Conservation (phyloP, 2,329 filamentous ascomycete species). For the Paraphaeosphaeria sporulosa region DNA sequence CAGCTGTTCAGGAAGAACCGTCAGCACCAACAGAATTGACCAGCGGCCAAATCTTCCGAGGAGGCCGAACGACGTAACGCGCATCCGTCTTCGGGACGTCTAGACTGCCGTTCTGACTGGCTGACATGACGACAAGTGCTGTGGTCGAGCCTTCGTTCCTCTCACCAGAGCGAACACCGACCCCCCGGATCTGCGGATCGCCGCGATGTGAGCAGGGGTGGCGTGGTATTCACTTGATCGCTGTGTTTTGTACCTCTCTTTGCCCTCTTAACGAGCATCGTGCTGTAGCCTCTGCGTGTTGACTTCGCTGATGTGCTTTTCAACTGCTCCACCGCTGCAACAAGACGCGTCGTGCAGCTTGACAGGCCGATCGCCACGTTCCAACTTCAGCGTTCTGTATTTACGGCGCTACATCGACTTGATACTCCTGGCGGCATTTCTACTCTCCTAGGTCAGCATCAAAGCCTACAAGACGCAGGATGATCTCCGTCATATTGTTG, state of each 20-base stretch:
- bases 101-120: conserved; percentile 1
- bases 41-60: background rate
- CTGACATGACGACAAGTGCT: background rate
- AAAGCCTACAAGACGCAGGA: too few species aligned
- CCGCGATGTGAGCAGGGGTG: conserved; percentile 7
- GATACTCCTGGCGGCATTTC: too few species aligned
- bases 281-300: too few species aligned
- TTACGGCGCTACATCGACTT: too few species aligned
- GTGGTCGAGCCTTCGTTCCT: background rate
- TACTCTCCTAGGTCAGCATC: too few species aligned
- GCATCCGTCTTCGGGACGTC: background rate
- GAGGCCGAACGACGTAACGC: background rate
- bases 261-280: too few species aligned
- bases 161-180: background rate
- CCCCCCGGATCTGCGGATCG: conserved; percentile 16
- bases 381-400: too few species aligned
- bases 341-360: too few species aligned
- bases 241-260: background rate
- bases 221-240: background rate
- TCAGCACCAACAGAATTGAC: background rate
- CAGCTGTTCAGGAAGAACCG: background rate
- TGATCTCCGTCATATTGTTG: too few species aligned
- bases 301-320: too few species aligned
- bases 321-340: too few species aligned
- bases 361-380: too few species aligned